These are phyloP conservation scores for Ophiosphaerella herpotricha DNA, from an alignment of 2,329 filamentous ascomycete genomes.

Conservation along the genomic window DNA sequence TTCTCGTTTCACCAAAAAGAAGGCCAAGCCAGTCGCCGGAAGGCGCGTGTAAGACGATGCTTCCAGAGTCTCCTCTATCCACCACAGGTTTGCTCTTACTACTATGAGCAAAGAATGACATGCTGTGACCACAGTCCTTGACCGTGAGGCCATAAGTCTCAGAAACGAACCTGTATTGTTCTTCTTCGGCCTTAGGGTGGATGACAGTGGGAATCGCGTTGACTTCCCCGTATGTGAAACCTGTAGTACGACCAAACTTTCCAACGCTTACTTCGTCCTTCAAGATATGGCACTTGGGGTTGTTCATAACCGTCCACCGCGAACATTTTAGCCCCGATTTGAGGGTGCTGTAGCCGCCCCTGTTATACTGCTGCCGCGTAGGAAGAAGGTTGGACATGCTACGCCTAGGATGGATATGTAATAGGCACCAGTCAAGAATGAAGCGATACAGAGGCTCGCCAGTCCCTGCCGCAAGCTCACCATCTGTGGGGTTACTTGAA, in stretches of 20 bases:
- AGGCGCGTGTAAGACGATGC: constrained; percentile 1
- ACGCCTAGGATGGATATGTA: background rate
- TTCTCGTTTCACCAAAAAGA: background rate
- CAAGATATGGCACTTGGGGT: background rate
- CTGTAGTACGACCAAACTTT: background rate
- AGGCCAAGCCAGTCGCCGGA: constrained; percentile 2
- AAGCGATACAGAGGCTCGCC: background rate
- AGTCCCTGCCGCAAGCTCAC: background rate
- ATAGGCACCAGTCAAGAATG: background rate
- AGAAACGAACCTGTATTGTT: background rate
- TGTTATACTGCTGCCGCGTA: no score
- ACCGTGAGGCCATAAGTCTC: background rate
- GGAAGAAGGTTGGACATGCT: background rate
- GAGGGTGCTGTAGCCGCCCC: no score
- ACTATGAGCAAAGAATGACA: background rate
- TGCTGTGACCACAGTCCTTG: background rate
- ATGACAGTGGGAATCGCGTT: background rate
- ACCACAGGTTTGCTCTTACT: background rate
- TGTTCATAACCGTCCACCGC: background rate
- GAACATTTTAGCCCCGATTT: background rate
- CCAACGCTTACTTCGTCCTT: background rate
- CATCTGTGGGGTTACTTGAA: background rate
- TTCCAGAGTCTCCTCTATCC: background rate
- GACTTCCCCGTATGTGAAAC: background rate
- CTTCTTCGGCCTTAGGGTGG: background rate